These are phyloP conservation scores for Halophytophthora polymorphica DNA, from an alignment of 352 stramenopile genomes.

Conservation along the genomic window DNA sequence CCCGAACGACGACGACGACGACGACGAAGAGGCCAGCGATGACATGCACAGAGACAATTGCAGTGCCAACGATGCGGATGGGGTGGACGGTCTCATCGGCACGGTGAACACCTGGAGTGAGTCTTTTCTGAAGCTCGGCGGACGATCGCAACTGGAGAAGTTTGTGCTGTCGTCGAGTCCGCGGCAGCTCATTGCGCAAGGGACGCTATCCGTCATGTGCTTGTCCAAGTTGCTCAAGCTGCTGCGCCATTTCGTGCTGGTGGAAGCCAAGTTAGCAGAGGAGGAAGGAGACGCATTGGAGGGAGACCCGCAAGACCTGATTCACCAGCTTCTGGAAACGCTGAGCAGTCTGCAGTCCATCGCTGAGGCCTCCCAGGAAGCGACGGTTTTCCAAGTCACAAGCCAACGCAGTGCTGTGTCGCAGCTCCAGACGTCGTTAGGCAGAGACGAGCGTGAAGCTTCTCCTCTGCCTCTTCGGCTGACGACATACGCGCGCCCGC, in stretches of 20 bases:
- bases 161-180: constrained; percentile 48
- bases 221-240: constrained; percentile 70
- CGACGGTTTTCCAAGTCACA: neutral
- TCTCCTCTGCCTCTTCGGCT: constrained; percentile 20
- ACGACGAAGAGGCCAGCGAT: constrained; percentile 9
- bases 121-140: constrained; percentile 69
- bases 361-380: constrained; percentile 14
- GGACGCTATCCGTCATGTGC: constrained; percentile 59
- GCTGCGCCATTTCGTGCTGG: constrained; percentile 63
- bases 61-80: constrained; percentile 4
- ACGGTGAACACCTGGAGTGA: constrained; percentile 49
- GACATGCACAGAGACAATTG: constrained; percentile 1
- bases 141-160: constrained; percentile 43
- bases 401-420: constrained; percentile 1
- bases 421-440: constrained; percentile 5
- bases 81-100: constrained; percentile 31
- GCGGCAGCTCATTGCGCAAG: constrained; percentile 31
- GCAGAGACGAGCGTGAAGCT: constrained; percentile 4
- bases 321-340: constrained; percentile 41
- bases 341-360: constrained; percentile 31
- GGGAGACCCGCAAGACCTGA: constrained; percentile 26
- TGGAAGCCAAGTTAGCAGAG: constrained; percentile 36
- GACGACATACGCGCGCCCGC: constrained; percentile 31
- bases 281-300: constrained; percentile 21
- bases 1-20: constrained; percentile 20